Conservation (phyloP, 345 rosid species). For the Gynandropsis gynandra region DNA sequence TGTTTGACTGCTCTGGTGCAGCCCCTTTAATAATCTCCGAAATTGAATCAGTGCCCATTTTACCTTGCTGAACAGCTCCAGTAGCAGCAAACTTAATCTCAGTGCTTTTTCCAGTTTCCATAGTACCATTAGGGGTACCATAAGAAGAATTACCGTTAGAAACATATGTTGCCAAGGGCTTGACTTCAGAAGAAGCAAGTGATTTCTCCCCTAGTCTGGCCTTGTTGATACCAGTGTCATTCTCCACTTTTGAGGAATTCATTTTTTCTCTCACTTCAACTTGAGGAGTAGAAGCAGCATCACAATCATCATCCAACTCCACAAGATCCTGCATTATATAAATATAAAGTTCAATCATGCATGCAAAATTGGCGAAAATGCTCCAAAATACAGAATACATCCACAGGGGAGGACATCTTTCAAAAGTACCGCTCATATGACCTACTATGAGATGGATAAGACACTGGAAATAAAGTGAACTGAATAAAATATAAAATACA, state of each 20-base stretch:
- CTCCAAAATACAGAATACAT: too few species aligned
- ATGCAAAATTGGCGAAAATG: too few species aligned
- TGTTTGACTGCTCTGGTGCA: constrained; percentile 10
- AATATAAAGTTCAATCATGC: not conserved
- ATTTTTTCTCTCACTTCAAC: constrained; percentile 34
- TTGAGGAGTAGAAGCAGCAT: constrained; percentile 25
- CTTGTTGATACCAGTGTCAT: constrained; percentile 30
- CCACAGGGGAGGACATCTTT: too few species aligned
- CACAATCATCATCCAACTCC: constrained; percentile 65
- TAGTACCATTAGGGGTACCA: constrained; percentile 30
- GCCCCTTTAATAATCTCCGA: constrained; percentile 19
- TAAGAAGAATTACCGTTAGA: constrained; percentile 30
- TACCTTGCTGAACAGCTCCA: constrained; percentile 33
- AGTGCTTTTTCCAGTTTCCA: constrained; percentile 31
- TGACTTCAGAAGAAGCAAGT: constrained; percentile 32
- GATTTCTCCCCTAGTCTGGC: constrained; percentile 26
- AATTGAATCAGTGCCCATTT: constrained; percentile 26
- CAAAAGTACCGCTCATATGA: too few species aligned
- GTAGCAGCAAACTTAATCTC: constrained; percentile 23
- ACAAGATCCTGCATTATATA: constrained; percentile 50
- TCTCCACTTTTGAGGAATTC: constrained; percentile 25
- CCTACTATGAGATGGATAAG: too few species aligned
- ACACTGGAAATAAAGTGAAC: too few species aligned
- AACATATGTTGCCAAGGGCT: constrained; percentile 19
- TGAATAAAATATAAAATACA: too few species aligned